These are phyloP conservation scores for Eucalyptus globulus DNA, from an alignment of 345 rosid species.

Conservation along the genomic window DNA sequence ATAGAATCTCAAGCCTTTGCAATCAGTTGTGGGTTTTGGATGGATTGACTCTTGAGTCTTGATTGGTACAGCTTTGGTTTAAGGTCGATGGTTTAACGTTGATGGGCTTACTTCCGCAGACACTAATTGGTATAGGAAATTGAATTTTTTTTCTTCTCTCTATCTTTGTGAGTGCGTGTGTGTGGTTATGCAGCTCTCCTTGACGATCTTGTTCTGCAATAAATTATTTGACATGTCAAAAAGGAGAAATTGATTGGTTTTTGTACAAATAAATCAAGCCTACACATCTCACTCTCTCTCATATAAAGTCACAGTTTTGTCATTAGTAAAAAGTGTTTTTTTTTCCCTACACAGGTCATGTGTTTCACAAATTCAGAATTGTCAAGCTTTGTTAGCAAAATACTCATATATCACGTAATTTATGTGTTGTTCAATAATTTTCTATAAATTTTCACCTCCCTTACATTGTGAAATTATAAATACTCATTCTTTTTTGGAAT, in stretches of 20 bases:
- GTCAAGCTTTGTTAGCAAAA: not conserved
- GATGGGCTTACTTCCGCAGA: not conserved
- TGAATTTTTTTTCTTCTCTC: not conserved
- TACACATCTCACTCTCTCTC: not conserved
- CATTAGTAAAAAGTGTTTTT: not conserved
- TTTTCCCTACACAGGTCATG: not conserved
- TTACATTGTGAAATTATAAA: not conserved
- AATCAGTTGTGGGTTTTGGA: not conserved
- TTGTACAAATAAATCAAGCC: not conserved
- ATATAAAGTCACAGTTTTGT: not conserved
- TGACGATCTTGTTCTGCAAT: not conserved
- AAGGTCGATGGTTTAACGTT: not conserved
- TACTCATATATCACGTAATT: not conserved
- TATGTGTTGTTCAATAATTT: not conserved
- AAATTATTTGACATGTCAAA: not conserved
- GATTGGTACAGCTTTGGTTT: not conserved
- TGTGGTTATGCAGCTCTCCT: not conserved
- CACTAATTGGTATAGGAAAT: not conserved
- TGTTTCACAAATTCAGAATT: not conserved
- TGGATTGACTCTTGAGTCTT: not conserved
- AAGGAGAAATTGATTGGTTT: not conserved
- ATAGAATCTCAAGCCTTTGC: not conserved
- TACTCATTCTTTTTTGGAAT: not conserved
- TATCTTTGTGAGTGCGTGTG: no score
- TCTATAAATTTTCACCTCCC: not conserved